Evolutionary conservation across 2,329 filamentous ascomycete genomes (phyloP), one percentile per base, ranked within the genome.

Genomic region (Phialophora chinensis): DNA sequence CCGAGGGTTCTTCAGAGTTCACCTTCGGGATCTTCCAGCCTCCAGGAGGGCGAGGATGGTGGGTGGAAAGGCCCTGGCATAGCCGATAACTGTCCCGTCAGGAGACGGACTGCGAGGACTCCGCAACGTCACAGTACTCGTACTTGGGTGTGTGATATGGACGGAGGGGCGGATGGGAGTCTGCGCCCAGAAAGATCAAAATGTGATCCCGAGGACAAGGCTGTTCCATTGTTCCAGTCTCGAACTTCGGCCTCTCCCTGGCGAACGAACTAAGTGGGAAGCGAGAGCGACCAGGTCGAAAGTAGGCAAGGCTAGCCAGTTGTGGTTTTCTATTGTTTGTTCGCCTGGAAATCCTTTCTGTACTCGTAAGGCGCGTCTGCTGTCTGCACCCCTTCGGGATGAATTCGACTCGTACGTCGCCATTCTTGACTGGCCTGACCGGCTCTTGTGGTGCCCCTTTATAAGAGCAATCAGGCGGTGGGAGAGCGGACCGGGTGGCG

Each of bases 191-290:
- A 44, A 44, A n/a, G 38, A 20, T 17, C 14, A 44, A 44, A 44
- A 44, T 44, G 17, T n/a, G 38, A 44, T n/a, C 3, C 17, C 38
- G 38, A n/a, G 5, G 4, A 44, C 38, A 44, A 44, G 38, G 38
- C 38, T 44, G 38, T 44, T 44, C 38, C 38, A 44, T 44, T 66
- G 64, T 62, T 66, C 29, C 56, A 63, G 60, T 66, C 60, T 66
- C 64, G 60, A 66, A 63, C 64, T 47, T 66, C 49, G 64, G 55
- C n/a, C 60, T 59, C 27, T 60, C 31, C 52, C 60, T 58, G 49
- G 64, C 60, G 60, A 66, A 27, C 23, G 35, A 60, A 57, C 61
- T 59, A 55, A 49, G 33, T 27, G 10, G 49, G 50, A 66, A 60
- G 64, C 63, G 63, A 62, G 44, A 53, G 60, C n/a, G 29, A 25